phyloP scores from a whole-genome alignment of 148 eudicot species.

The Persicaria maculosa region DNA sequence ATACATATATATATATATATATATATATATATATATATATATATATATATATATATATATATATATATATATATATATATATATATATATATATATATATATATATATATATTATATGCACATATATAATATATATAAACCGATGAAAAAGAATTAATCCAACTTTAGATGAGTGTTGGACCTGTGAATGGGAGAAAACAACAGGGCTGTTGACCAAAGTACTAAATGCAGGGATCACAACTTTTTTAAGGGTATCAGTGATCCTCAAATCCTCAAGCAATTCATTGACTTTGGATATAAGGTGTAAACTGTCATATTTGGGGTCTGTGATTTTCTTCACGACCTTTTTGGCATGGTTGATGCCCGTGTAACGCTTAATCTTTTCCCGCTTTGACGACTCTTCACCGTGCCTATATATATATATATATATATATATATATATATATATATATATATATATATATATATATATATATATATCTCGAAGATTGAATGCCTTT shows the following conservation, averaged over 20 bases:
- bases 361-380: neutral
- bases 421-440: too few species aligned
- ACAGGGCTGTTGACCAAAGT: constrained; percentile 24
- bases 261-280: constrained; percentile 17
- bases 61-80: too few species aligned
- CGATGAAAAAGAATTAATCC: neutral
- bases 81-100: too few species aligned
- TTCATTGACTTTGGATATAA: constrained; percentile 6
- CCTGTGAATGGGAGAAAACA: constrained; percentile 23
- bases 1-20: too few species aligned
- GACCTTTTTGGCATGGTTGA: neutral
- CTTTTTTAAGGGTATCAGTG: constrained; percentile 26
- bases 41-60: neutral
- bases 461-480: too few species aligned
- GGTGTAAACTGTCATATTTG: constrained; percentile 28
- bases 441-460: too few species aligned
- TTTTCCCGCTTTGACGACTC: neutral
- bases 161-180: neutral
- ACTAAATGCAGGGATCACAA: constrained; percentile 36
- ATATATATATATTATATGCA: too few species aligned
- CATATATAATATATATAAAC: neutral
- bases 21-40: too few species aligned
- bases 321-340: constrained; percentile 24
- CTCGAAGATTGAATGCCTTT: neutral
- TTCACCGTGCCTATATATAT: neutral